These are phyloP conservation scores for Chlorella sorokiniana DNA, from an alignment of 139 green algal species.

Conservation along the genomic window DNA sequence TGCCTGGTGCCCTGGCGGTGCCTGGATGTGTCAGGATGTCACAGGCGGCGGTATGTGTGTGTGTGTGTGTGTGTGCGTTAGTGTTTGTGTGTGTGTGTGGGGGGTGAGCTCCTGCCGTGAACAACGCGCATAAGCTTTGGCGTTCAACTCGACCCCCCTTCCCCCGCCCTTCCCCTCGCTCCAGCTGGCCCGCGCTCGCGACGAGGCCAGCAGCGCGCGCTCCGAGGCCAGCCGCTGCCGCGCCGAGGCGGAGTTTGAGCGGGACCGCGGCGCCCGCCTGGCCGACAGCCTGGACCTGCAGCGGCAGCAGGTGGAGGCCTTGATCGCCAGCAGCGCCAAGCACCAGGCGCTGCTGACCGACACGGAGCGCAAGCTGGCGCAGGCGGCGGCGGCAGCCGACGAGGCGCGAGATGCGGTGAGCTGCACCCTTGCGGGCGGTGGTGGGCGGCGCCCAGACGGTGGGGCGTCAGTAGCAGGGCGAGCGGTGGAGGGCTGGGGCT, in stretches of 20 bases:
- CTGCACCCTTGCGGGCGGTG: background rate
- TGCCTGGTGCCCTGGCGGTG: background rate
- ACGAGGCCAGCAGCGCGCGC: constrained; percentile 29
- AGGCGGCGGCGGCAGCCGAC: constrained; percentile 38
- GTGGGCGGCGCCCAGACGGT: no score
- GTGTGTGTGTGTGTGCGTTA: no score
- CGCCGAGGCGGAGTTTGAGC: constrained; percentile 53
- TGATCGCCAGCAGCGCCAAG: constrained; percentile 44
- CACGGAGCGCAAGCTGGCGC: constrained; percentile 39
- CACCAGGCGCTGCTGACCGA: constrained; percentile 54
- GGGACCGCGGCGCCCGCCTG: constrained; percentile 35
- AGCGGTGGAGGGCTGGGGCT: no score
- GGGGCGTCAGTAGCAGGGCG: no score
- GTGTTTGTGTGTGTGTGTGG: no score
- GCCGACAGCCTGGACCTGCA: constrained; percentile 33
- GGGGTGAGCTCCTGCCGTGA: no score
- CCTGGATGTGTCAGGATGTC: no score
- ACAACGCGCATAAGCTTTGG: no score
- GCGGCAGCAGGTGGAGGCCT: constrained; percentile 36
- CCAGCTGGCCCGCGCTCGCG: constrained; percentile 27
- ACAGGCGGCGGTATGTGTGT: no score
- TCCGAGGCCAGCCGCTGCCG: constrained; percentile 36
- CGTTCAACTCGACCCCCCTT: no score
- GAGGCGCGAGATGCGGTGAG: constrained; percentile 33
- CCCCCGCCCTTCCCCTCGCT: background rate